Percentiles rank a stretch among this genome's conserved stretches.
Conservation (phyloP, 176 grass and related monocot species). For the Triticum urartu region DNA sequence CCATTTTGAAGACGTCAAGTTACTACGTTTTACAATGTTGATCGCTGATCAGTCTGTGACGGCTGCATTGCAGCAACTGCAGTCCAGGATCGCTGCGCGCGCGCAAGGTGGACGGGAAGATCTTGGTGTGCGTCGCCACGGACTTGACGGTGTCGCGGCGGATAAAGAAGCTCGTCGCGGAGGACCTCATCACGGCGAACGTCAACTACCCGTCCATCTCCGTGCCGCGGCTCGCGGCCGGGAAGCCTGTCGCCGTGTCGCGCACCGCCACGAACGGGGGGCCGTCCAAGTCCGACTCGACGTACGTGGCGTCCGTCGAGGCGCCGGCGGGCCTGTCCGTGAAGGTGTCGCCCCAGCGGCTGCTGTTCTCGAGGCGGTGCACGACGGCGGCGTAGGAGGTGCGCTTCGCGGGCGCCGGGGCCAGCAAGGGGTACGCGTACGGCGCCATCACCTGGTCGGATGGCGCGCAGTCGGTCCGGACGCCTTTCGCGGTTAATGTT, state of each 20-base stretch:
- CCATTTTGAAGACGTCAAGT: background rate
- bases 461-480: constrained; percentile 42
- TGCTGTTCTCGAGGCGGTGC: too few species aligned
- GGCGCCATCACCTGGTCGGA: constrained; percentile 82
- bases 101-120: constrained; percentile 75
- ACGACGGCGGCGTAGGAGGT: constrained; percentile 23
- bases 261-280: too few species aligned
- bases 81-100: constrained; percentile 81
- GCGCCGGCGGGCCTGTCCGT: too few species aligned
- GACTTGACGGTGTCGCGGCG: constrained; percentile 59
- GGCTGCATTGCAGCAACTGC: constrained; percentile 60
- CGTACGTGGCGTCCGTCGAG: too few species aligned
- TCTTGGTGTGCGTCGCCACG: constrained; percentile 72
- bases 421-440: constrained; percentile 51
- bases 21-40: too few species aligned
- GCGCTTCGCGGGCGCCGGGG: constrained; percentile 38
- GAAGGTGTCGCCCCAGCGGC: too few species aligned
- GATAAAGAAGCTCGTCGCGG: constrained; percentile 64
- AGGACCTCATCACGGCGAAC: too few species aligned
- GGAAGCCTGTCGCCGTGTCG: too few species aligned
- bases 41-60: too few species aligned
- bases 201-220: too few species aligned
- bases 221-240: too few species aligned
- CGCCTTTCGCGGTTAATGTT: constrained; percentile 74
- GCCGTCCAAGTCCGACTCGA: too few species aligned